Conservation (phyloP, 139 green algal species). For the Zygnema cylindricum region DNA sequence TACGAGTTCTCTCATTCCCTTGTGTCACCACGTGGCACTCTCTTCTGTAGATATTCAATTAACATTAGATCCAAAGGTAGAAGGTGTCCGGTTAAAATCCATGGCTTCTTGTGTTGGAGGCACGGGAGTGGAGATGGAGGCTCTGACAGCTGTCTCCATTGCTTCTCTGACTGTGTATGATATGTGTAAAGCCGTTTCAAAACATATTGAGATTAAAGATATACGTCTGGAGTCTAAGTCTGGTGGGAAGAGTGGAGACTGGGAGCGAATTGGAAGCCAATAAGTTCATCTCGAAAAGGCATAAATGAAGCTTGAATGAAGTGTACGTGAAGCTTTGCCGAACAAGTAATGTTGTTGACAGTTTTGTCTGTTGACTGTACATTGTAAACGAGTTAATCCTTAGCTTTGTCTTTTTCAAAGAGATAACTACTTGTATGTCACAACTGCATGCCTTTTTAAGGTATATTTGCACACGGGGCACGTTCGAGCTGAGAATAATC, state of each 20-base stretch:
- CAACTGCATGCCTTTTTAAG: too few relatives aligned
- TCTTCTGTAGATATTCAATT: constrained; percentile 74
- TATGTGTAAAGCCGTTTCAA: constrained; percentile 93
- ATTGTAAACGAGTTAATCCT: too few relatives aligned
- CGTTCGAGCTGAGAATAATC: too few relatives aligned
- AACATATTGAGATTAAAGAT: constrained; percentile 77
- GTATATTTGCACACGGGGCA: too few relatives aligned
- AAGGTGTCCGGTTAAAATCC: constrained; percentile 71
- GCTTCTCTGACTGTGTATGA: constrained; percentile 95
- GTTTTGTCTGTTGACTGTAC: too few relatives aligned
- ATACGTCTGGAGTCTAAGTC: constrained; percentile 82
- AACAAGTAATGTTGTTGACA: too few relatives aligned
- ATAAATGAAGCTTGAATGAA: too few relatives aligned
- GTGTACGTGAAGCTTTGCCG: too few relatives aligned
- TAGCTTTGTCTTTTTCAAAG: too few relatives aligned
- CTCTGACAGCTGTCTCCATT: constrained; percentile 82
- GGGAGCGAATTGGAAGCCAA: neutral
- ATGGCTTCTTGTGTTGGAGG: constrained; percentile 62
- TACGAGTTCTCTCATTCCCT: constrained; percentile 75
- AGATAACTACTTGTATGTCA: too few relatives aligned
- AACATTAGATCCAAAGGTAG: constrained; percentile 59
- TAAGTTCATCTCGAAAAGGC: too few relatives aligned
- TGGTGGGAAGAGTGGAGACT: constrained; percentile 80
- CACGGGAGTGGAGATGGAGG: constrained; percentile 96
- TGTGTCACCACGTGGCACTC: constrained; percentile 64